Evolutionary conservation across 352 stramenopile genomes (phyloP), one percentile per base, ranked within the genome.

Genomic region (Globisporangium parvum): DNA sequence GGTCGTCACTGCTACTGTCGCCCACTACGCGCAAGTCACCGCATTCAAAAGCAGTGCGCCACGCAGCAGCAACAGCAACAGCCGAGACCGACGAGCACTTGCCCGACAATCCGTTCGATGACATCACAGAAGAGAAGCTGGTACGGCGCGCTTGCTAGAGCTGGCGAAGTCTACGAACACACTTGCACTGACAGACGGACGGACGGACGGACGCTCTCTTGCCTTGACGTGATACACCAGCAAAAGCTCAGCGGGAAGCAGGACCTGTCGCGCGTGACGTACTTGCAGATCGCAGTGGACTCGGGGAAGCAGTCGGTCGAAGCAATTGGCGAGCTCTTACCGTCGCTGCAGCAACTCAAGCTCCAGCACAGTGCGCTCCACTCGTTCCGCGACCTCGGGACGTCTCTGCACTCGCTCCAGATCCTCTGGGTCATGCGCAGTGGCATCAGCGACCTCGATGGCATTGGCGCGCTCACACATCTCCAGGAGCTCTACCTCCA

Each of bases 301-400:
- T 84, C 81, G 17, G 63, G 60, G 28, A 87, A 87, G 51, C 85
- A 96, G 45, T 92, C 83, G n/a, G 65, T 93, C 9, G 82, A 91
- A 52, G 69, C 83, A 9, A 77, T 96, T 42, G 80, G 77, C 15
- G 78, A 93, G 55, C 55, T 95, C 5, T 60, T 96, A 26, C 82
- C 86, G 10, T 80, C 81, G 21, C 57, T 96, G 10, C 68, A 80
- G 52, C 73, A 86, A 37, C 62, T 96, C 21, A 67, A 70, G 17
- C 63, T 96, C 24, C 58, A 73, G 40, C 62, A 79, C 35, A 96
- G 85, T 66, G 66, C 62, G 6, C 55, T 95, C 8, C 66, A 69
- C 33, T 93, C 75, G 57, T 92, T 96, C 53, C 71, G 87, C 1
- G 87, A 95, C 58, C 62, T 95, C 6, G 87, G 87, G 17, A 96